Percentiles rank a stretch among this genome's conserved stretches.
These are phyloP conservation scores for Candida peoriensis DNA, from an alignment of 805 yeast genomes.

Conservation along the genomic window DNA sequence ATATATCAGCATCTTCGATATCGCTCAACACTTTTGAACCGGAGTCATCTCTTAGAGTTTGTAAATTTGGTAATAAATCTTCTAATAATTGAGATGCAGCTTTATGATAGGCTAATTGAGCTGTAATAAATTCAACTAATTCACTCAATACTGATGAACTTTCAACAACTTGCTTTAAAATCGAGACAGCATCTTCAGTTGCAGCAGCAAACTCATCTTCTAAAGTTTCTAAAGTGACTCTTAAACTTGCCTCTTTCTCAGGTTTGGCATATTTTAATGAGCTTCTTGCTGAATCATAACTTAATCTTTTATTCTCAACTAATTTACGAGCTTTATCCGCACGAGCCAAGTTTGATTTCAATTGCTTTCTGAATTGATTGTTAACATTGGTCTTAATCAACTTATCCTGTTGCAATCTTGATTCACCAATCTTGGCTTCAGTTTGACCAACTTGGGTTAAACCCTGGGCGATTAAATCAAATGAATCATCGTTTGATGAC, in stretches of 20 bases:
- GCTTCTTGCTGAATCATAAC: conserved; percentile 74
- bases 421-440: conserved; percentile 73
- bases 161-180: conserved; percentile 76
- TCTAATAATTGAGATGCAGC: conserved; percentile 64
- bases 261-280: conserved; percentile 47
- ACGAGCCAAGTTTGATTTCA: conserved; percentile 54
- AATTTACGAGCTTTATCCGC: conserved; percentile 65
- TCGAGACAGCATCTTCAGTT: conserved; percentile 79
- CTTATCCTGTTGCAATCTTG: conserved; percentile 77
- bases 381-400: conserved; percentile 67
- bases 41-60: conserved; percentile 52
- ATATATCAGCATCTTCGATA: conserved; percentile 22
- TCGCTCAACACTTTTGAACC: conserved; percentile 22
- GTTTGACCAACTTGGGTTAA: conserved; percentile 63
- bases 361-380: conserved; percentile 54
- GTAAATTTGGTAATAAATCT: conserved; percentile 58
- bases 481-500: conserved; percentile 32
- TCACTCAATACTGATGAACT: conserved; percentile 64
- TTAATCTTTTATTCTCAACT: conserved; percentile 73
- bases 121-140: conserved; percentile 62
- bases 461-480: conserved; percentile 53
- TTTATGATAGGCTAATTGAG: conserved; percentile 79
- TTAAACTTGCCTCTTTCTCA: conserved; percentile 65
- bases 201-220: conserved; percentile 90
- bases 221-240: conserved; percentile 74